phyloP scores from a whole-genome alignment of 169 alveolate genomes.

The Plasmodium cynomolgi region DNA sequence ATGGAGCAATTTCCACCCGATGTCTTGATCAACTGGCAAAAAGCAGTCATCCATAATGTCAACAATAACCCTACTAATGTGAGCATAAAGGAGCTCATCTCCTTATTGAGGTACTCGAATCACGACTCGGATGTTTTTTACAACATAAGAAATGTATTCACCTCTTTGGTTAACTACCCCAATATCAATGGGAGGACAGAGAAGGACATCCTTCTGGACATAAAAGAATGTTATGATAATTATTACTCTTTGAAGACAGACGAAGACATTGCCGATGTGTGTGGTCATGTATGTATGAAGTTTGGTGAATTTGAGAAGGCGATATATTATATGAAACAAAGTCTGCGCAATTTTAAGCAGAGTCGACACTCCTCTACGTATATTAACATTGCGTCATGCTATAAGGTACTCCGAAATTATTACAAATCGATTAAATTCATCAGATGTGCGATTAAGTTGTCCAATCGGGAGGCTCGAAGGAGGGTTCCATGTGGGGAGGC shows the following conservation, averaged over 20 bases:
- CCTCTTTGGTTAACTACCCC: slow-evolving; percentile 78
- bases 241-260: slow-evolving; percentile 81
- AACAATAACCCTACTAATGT: slow-evolving; percentile 71
- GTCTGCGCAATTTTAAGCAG: slow-evolving; percentile 56
- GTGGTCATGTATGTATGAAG: slow-evolving; percentile 85
- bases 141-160: slow-evolving; percentile 75
- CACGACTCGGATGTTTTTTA: slow-evolving; percentile 83
- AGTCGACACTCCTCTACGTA: slow-evolving; percentile 67
- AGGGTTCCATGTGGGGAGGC: background rate
- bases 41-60: slow-evolving; percentile 44
- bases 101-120: slow-evolving; percentile 81
- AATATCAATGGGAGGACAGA: slow-evolving; percentile 81
- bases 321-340: slow-evolving; percentile 78
- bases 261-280: slow-evolving; percentile 82
- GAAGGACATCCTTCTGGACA: slow-evolving; percentile 78
- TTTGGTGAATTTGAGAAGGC: slow-evolving; percentile 81
- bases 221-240: slow-evolving; percentile 77
- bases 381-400: slow-evolving; percentile 72
- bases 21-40: slow-evolving; percentile 49
- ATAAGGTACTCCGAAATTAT: slow-evolving; percentile 55
- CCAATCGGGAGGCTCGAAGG: slow-evolving; percentile 28
- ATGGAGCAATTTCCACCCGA: slow-evolving; percentile 72
- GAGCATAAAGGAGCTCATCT: slow-evolving; percentile 76
- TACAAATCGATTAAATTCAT: slow-evolving; percentile 45
- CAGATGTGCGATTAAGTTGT: slow-evolving; percentile 40